These are phyloP conservation scores for Rhodotorula sp. DNA, from an alignment of 1,284 basidiomycete species.

Conservation along the genomic window DNA sequence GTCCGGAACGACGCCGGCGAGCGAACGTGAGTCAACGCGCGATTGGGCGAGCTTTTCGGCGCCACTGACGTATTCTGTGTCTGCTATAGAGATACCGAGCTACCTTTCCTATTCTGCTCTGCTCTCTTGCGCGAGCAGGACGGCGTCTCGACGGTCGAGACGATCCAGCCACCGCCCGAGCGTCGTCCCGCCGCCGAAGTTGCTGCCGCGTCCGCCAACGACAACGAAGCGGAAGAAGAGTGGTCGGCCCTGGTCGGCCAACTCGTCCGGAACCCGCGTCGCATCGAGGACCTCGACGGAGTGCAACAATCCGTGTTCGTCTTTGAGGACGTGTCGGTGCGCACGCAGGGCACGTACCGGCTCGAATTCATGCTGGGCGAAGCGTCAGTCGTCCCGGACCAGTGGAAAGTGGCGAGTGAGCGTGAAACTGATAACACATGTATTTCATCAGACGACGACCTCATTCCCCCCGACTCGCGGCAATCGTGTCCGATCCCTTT, in stretches of 20 bases:
- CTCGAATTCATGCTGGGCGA: conserved; percentile 72
- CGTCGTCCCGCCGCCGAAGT: conserved; percentile 44
- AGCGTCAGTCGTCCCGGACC: conserved; percentile 58
- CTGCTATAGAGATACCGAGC: conserved; percentile 26
- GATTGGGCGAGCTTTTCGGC: background rate
- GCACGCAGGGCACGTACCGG: conserved; percentile 69
- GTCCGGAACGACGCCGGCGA: conserved; percentile 26
- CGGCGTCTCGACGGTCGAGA: conserved; percentile 45
- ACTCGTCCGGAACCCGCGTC: conserved; percentile 72
- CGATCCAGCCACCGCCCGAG: conserved; percentile 32
- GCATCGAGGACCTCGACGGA: conserved; percentile 64
- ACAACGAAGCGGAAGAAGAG: conserved; percentile 3
- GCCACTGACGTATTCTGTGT: background rate
- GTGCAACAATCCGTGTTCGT: conserved; percentile 76
- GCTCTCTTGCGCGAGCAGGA: conserved; percentile 56
- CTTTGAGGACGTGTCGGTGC: conserved; percentile 83
- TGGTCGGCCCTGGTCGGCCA: conserved; percentile 66
- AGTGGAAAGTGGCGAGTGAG: background rate
- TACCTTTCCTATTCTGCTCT: conserved; percentile 42
- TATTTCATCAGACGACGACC: conserved; percentile 8
- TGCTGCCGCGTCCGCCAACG: conserved; percentile 55
- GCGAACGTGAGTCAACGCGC: conserved; percentile 30
- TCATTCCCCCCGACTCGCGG: conserved; percentile 56
- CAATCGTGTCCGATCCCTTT: conserved; percentile 68
- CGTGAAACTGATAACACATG: background rate